Evolutionary conservation across 2,329 filamentous ascomycete species (phyloP).

Genomic region (Talaromyces verruculosus): DNA sequence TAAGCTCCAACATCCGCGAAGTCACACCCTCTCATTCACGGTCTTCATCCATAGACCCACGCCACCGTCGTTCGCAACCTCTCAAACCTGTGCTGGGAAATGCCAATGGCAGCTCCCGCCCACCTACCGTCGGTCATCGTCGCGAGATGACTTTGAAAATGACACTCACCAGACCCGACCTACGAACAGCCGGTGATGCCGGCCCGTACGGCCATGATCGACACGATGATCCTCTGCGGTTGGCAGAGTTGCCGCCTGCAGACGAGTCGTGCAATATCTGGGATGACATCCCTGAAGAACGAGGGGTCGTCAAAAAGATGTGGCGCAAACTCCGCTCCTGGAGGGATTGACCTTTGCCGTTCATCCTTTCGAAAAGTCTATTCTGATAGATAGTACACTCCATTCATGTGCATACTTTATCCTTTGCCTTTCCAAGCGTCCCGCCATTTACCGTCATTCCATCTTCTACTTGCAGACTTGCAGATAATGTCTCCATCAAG

Average conservation of each 20-base stretch:
- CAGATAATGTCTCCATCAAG: constrained; percentile 18
- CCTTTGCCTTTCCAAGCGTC: not conserved
- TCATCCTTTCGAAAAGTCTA: not conserved
- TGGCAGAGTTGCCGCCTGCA: constrained; percentile 52
- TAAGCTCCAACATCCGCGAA: not conserved
- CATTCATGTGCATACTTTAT: constrained; percentile 8
- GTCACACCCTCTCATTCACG: not conserved
- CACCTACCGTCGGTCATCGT: constrained; percentile 46
- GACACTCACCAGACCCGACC: constrained; percentile 87
- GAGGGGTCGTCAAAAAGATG: constrained; percentile 45
- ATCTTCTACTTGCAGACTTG: constrained; percentile 11
- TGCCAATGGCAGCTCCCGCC: not conserved
- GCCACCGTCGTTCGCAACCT: constrained; percentile 13
- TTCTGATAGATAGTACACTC: not conserved
- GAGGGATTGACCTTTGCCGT: constrained; percentile 10
- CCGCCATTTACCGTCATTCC: not conserved
- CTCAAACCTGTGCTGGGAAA: constrained; percentile 12
- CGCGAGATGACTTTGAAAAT: constrained; percentile 95
- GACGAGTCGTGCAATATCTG: constrained; percentile 45
- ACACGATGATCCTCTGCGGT: constrained; percentile 54
- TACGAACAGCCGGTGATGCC: constrained; percentile 54
- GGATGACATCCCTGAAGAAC: constrained; percentile 44
- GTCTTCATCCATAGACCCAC: constrained; percentile 14
- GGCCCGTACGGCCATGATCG: constrained; percentile 26
- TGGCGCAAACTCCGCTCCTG: constrained; percentile 44